Percentiles rank a stretch among this genome's conserved stretches.
These are phyloP conservation scores for Aspergillus indologenus DNA, from an alignment of 495 filamentous ascomycete genomes.

Conservation along the genomic window DNA sequence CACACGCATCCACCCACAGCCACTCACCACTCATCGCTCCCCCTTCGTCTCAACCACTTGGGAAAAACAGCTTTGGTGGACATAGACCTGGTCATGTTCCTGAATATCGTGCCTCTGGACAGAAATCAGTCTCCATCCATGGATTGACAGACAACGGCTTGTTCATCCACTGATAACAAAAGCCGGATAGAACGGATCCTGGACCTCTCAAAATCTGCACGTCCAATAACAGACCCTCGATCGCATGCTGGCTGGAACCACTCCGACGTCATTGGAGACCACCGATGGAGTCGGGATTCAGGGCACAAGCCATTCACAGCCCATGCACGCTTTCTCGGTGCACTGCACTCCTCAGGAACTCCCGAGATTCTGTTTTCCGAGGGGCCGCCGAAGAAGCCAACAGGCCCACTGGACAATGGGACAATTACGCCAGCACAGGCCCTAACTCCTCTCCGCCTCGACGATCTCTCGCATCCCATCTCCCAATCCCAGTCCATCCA, in stretches of 20 bases:
- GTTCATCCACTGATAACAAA: neutral
- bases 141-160: neutral
- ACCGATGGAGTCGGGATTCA: neutral
- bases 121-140: neutral
- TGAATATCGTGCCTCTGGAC: neutral
- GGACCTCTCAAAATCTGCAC: neutral
- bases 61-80: too few relatives aligned
- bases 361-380: neutral
- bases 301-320: neutral
- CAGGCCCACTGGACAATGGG: too few relatives aligned
- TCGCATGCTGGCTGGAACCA: neutral
- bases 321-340: too few relatives aligned
- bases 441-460: neutral
- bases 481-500: neutral
- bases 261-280: neutral
- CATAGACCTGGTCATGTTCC: neutral
- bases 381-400: too few relatives aligned
- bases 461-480: neutral
- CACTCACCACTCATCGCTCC: neutral
- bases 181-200: neutral
- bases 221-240: neutral
- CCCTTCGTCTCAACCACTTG: too few relatives aligned
- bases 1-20: neutral
- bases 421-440: neutral
- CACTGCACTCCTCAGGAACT: neutral